phyloP scores from a whole-genome alignment of 371 early-diverging fungal species.

The Capniomyces stellatus region DNA sequence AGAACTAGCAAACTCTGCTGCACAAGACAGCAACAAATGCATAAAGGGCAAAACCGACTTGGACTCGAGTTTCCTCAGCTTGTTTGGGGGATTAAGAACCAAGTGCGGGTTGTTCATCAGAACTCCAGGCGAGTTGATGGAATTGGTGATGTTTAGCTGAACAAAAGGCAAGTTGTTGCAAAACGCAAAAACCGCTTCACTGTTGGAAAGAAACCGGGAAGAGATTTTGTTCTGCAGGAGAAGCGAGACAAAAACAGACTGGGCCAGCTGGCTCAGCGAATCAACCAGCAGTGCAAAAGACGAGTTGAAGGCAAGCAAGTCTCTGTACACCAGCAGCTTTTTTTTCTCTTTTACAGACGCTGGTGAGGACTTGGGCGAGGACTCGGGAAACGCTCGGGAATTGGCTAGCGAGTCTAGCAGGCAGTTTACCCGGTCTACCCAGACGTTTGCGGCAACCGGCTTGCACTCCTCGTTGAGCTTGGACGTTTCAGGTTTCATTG shows the following conservation, averaged over 20 bases:
- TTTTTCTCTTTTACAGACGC: too few species aligned
- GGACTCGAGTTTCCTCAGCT: too few species aligned
- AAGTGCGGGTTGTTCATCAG: too few species aligned
- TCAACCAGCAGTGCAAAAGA: constrained; percentile 10
- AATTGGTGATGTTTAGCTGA: too few species aligned
- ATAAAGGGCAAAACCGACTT: too few species aligned
- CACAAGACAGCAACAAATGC: too few species aligned
- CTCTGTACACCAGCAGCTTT: constrained; percentile 46
- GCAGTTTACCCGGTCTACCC: constrained; percentile 18
- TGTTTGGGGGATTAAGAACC: too few species aligned
- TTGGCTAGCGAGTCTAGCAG: constrained; percentile 25
- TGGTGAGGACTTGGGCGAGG: too few species aligned
- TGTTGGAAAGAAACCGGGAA: neutral
- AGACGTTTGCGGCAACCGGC: neutral
- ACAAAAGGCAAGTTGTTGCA: neutral
- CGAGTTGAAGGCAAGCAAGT: constrained; percentile 54
- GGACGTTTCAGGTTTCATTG: constrained; percentile 9
- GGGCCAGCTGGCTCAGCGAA: neutral
- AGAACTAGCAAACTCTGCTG: too few species aligned
- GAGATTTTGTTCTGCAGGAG: neutral
- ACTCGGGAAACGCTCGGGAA: constrained; percentile 24
- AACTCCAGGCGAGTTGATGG: too few species aligned
- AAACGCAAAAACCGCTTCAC: neutral
- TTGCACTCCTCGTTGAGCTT: constrained; percentile 9
- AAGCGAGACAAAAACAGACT: neutral